phyloP scores from a whole-genome alignment of 2,329 filamentous ascomycete species.

The Paraphoma chrysanthemicola region DNA sequence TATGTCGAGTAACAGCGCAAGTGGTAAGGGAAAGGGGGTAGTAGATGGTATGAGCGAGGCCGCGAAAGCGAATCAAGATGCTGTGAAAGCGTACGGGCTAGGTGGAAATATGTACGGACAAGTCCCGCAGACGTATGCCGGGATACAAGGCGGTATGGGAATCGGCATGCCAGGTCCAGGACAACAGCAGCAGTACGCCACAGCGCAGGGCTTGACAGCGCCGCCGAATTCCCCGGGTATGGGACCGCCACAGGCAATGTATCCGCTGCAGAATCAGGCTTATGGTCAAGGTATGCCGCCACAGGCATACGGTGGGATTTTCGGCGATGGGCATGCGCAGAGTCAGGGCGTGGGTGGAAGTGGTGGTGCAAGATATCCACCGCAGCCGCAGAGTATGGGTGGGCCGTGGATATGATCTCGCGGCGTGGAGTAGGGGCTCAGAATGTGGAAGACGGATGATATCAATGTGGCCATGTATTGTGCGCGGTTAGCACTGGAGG shows the following conservation, averaged over 20 bases:
- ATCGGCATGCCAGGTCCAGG: neutral
- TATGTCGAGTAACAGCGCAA: constrained; percentile 1
- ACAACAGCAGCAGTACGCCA: neutral
- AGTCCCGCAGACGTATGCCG: neutral
- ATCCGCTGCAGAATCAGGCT: neutral
- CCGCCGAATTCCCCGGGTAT: neutral
- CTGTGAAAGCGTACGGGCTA: neutral
- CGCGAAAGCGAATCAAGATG: constrained; percentile 1
- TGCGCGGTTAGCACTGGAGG: too few relatives aligned
- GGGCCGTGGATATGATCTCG: neutral
- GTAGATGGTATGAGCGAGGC: neutral
- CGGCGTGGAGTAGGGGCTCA: too few relatives aligned
- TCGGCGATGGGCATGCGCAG: neutral
- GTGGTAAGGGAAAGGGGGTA: neutral
- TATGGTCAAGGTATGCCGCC: neutral
- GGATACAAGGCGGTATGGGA: constrained; percentile 1
- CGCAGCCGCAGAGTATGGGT: neutral
- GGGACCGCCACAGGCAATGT: constrained; percentile 1
- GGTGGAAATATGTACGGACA: constrained; percentile 7
- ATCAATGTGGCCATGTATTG: too few relatives aligned
- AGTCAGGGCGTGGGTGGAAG: constrained; percentile 2
- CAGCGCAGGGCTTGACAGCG: neutral
- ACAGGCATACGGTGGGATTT: neutral
- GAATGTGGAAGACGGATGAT: too few relatives aligned
- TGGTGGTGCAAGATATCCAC: neutral